Conservation (phyloP, 306 rosid genomes). For the Acacia melanoxylon region DNA sequence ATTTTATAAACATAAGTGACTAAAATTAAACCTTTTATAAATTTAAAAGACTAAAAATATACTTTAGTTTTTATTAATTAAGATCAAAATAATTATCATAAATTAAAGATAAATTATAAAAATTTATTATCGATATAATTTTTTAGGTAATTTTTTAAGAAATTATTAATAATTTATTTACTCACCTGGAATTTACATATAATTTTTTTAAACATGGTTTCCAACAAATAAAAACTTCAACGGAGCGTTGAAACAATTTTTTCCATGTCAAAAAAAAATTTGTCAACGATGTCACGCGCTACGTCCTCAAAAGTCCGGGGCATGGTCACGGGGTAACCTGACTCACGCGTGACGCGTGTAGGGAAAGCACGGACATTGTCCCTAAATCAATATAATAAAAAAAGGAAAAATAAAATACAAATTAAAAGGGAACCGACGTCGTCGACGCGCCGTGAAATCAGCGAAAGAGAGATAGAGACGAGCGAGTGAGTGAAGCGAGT, state of each 20-base stretch:
- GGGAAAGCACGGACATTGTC: background rate
- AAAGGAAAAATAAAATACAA: background rate
- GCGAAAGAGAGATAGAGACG: conserved; percentile 16
- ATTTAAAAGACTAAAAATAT: no score
- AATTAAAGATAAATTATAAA: no score
- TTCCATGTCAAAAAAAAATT: background rate
- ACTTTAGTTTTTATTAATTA: no score
- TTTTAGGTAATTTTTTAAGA: no score
- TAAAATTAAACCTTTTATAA: no score
- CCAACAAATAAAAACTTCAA: no score
- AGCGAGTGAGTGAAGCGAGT: conserved; percentile 58
- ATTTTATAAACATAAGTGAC: no score
- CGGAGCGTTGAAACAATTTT: no score
- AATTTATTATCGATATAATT: no score
- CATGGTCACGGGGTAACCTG: background rate
- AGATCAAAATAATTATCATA: no score
- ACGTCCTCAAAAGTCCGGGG: conserved; percentile 15
- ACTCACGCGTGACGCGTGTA: conserved; percentile 45
- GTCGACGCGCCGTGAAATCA: conserved; percentile 45
- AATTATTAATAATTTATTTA: no score
- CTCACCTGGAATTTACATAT: background rate
- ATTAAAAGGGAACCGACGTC: background rate
- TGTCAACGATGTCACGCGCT: conserved; percentile 37
- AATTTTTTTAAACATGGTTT: no score
- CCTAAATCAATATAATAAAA: background rate